Evolutionary conservation across 352 stramenopile species (phyloP), one percentile per base, ranked within the genome.

Genomic region (Globisporangium acanthophoron): DNA sequence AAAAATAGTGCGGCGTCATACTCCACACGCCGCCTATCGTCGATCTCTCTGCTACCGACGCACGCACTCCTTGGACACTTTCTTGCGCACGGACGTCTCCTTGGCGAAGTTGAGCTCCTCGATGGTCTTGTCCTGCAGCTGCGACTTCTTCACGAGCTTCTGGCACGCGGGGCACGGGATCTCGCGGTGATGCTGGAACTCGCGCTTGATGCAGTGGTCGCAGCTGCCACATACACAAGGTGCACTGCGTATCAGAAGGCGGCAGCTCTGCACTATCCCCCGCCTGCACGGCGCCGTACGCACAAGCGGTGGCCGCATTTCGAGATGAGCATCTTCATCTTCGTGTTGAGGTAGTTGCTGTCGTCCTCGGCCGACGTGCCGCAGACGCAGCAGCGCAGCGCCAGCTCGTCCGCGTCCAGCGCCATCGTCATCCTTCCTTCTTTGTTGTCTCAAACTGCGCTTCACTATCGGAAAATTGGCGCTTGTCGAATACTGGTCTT

Each of bases 241-340:
- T 27, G 24, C 24, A 27, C 1, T 27, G 24, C 24, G 24, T 27
- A 1, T 27, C 24, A 27, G 24, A 27, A 27, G 24, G 24, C 24
- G 24, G 24, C 24, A 27, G 24, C 24, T 27, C 24, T 27, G 24
- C 24, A 27, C 24, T 27, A 27, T 27, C 24, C 24, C 24, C 24
- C 24, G 24, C 24, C 24, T 27, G 24, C 24, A 27, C 24, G 24
- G 24, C 24, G 24, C 24, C 24, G 24, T 1, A 86, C 86, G 63
- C 73, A 95, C 86, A 92, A 94, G 69, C 84, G 84, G 59, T 95
- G 86, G 55, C 86, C 84, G 49, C 86, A 95, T 70, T 95, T 94
- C 55, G 86, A 94, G 68, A 95, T 95, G 59, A 92, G 83, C 80
- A 95, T 93, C 69, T 94, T 95, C 86, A 95, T 95, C 71, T 92